Percentiles rank a stretch among this genome's conserved stretches.
Evolutionary conservation across 768 basidiomycete species (phyloP).

Genomic region (Suillus sp.): DNA sequence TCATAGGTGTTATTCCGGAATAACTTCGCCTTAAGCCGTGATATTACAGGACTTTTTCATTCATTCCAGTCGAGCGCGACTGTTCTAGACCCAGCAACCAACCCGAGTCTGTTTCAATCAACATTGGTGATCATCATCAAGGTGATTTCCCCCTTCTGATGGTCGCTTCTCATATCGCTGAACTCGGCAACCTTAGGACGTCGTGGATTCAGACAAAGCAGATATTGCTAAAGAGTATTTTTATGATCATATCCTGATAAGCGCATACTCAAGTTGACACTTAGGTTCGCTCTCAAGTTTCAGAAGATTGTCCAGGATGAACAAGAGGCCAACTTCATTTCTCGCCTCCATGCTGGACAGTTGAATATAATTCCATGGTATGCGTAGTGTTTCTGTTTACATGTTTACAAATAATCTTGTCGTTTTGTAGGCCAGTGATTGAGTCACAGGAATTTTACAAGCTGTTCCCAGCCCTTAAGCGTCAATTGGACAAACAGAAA

Average conservation of each 20-base stretch:
- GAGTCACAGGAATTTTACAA: constrained; percentile 62
- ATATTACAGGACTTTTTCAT: constrained; percentile 61
- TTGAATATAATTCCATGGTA: constrained; percentile 63
- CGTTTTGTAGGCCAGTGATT: constrained; percentile 49
- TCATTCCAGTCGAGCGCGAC: constrained; percentile 63
- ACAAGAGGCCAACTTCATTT: constrained; percentile 63
- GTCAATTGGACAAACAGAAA: constrained; percentile 48
- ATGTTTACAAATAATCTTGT: not conserved
- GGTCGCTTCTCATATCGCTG: not conserved
- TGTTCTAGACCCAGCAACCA: constrained; percentile 57
- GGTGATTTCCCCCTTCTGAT: constrained; percentile 27
- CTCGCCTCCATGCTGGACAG: constrained; percentile 56
- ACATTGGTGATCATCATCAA: constrained; percentile 66
- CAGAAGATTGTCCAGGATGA: constrained; percentile 64
- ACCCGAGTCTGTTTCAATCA: constrained; percentile 60
- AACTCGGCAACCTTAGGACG: constrained; percentile 45
- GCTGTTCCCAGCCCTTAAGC: constrained; percentile 50
- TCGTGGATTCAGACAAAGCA: constrained; percentile 58
- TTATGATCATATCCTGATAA: not conserved
- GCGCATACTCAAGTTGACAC: not conserved
- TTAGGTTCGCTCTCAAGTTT: constrained; percentile 58
- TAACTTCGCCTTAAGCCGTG: constrained; percentile 62
- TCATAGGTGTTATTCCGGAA: constrained; percentile 62
- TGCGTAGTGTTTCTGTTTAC: not conserved
- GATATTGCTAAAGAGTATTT: constrained; percentile 62